Evolutionary conservation across 345 rosid genomes (phyloP).

Genomic region (Hibiscus trionum): DNA sequence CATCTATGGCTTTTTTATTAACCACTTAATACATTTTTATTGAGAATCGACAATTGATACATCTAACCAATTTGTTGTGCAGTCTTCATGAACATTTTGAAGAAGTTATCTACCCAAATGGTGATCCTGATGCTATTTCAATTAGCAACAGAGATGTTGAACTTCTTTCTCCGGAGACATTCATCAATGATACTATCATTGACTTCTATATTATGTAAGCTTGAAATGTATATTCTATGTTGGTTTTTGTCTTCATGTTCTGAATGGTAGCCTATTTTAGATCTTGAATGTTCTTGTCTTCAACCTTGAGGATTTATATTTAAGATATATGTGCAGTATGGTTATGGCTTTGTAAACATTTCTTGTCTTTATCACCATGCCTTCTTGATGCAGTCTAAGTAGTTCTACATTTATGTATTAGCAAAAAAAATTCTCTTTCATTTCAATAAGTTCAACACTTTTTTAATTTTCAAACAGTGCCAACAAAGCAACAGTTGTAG

Average conservation of each 20-base stretch:
- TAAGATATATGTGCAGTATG: neutral
- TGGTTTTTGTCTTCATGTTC: neutral
- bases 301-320: neutral
- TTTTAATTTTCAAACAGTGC: neutral
- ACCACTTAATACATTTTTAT: neutral
- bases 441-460: neutral
- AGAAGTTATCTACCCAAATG: constrained; percentile 78
- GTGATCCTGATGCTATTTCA: constrained; percentile 84
- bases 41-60: neutral
- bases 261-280: neutral
- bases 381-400: neutral
- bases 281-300: neutral
- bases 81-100: constrained; percentile 61
- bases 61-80: constrained; percentile 16
- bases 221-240: constrained; percentile 4
- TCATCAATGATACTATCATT: constrained; percentile 85
- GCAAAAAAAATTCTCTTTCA: neutral
- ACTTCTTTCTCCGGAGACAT: constrained; percentile 68
- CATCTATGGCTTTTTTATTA: neutral
- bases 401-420: neutral
- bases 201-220: constrained; percentile 88
- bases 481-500: too few relatives aligned
- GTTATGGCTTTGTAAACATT: neutral
- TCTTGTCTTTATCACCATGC: too few relatives aligned
- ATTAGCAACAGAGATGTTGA: constrained; percentile 78